These are phyloP conservation scores for cucumber (Cucumis sativus) DNA, from an alignment of 306 rosid species.

Conservation along the genomic window Cucumber_9930_V3 NC_026655.2:25773501-25774000, in stretches of 20 bases:
- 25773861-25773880: background rate
- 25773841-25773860: background rate
- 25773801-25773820: background rate
- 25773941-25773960: background rate
- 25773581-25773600: constrained; percentile 11
- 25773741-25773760: background rate
- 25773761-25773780: background rate
- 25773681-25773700: background rate
- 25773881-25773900: background rate
- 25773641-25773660: background rate
- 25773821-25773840: background rate
- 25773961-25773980: background rate
- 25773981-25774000: background rate
- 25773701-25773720: background rate
- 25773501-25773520: constrained; percentile 48
- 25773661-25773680: background rate
- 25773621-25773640: background rate
- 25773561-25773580: constrained; percentile 9
- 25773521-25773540: constrained; percentile 38
- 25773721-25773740: constrained; percentile 5
- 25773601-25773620: background rate
- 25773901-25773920: background rate
- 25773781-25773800: background rate
- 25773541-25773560: constrained; percentile 31
- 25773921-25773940: background rate